Percentiles rank a stretch among this genome's conserved stretches.
These are phyloP conservation scores for Sequoia sempervirens DNA, from an alignment of 75 land plant genomes.

Conservation along the genomic window DNA sequence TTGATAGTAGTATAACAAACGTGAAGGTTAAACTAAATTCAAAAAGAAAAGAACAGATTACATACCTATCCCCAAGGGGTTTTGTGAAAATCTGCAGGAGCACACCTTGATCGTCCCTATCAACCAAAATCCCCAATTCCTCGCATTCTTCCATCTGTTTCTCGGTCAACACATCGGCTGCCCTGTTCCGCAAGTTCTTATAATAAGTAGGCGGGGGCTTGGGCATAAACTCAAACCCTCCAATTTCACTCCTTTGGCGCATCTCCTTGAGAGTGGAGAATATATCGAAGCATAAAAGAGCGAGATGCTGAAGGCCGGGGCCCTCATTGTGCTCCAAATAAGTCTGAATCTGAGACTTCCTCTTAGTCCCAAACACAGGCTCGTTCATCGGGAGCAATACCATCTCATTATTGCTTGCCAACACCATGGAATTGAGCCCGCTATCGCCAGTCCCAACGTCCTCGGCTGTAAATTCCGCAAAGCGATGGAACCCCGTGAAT, in stretches of 20 bases:
- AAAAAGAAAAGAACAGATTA: neutral
- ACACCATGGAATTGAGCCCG: constrained; percentile 89
- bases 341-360: constrained; percentile 93
- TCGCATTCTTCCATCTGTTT: constrained; percentile 87
- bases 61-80: constrained; percentile 96
- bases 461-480: constrained; percentile 95
- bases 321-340: constrained; percentile 96
- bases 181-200: constrained; percentile 58
- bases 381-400: constrained; percentile 90
- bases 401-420: constrained; percentile 91
- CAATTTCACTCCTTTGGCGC: constrained; percentile 52
- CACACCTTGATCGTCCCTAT: constrained; percentile 92
- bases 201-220: constrained; percentile 91
- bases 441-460: constrained; percentile 95
- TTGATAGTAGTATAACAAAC: too few species aligned
- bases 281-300: constrained; percentile 65
- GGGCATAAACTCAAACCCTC: constrained; percentile 98
- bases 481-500: constrained; percentile 94
- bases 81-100: constrained; percentile 96
- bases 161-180: constrained; percentile 63
- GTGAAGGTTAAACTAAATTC: neutral
- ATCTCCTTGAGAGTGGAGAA: constrained; percentile 80
- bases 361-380: constrained; percentile 87
- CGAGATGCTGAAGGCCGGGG: constrained; percentile 92
- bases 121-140: constrained; percentile 89